Conservation (phyloP, 768 basidiomycete species). For the Termitomyces sp. region DNA sequence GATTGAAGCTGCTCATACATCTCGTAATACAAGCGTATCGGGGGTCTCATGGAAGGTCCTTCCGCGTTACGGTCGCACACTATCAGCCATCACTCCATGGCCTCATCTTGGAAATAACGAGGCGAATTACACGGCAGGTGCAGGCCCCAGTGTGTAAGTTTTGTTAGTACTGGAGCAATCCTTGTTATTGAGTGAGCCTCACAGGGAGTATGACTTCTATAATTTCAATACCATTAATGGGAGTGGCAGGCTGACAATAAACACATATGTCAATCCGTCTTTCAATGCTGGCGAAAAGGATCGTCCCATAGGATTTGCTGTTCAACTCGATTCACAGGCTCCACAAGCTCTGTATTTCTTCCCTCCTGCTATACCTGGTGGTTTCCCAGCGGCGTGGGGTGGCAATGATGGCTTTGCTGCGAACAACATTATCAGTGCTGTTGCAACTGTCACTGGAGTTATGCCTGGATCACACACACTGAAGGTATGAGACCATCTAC, state of each 20-base stretch:
- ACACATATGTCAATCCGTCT: slow-evolving; percentile 47
- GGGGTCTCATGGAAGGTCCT: slow-evolving; percentile 58
- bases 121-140: slow-evolving; percentile 55
- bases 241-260: slow-evolving; percentile 44
- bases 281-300: slow-evolving; percentile 48
- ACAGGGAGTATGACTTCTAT: slow-evolving; percentile 64
- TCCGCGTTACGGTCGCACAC: slow-evolving; percentile 57
- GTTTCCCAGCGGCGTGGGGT: slow-evolving; percentile 44
- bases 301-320: slow-evolving; percentile 47
- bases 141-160: slow-evolving; percentile 56
- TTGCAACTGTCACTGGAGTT: slow-evolving; percentile 35
- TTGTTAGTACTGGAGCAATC: background rate
- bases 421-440: slow-evolving; percentile 43
- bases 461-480: slow-evolving; percentile 56
- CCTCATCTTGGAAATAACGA: slow-evolving; percentile 47
- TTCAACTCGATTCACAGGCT: slow-evolving; percentile 44
- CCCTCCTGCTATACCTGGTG: slow-evolving; percentile 42
- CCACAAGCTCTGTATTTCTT: slow-evolving; percentile 45
- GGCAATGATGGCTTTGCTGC: slow-evolving; percentile 52
- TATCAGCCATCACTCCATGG: slow-evolving; percentile 60
- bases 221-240: slow-evolving; percentile 47
- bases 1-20: slow-evolving; percentile 62
- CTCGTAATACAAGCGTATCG: slow-evolving; percentile 42
- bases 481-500: slow-evolving; percentile 31
- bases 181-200: background rate